These are phyloP conservation scores for Arabidopsis lyrata DNA, from an alignment of 441 rosid genomes.

Conservation along the genomic window DNA sequence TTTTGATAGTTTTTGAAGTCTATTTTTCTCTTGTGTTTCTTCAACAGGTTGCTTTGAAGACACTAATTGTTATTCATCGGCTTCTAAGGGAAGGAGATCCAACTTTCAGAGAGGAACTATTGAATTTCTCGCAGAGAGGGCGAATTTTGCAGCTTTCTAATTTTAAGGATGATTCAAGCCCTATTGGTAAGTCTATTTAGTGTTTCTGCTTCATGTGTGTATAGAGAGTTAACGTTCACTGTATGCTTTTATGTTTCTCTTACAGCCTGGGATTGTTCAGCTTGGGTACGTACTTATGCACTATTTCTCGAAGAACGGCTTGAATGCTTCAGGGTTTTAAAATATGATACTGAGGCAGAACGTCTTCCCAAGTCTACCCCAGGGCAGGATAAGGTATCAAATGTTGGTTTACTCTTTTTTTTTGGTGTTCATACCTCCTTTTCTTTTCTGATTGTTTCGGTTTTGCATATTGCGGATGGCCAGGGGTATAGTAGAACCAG, in stretches of 20 bases:
- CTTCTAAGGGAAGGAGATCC: constrained; percentile 93
- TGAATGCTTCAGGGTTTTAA: constrained; percentile 88
- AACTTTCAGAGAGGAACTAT: constrained; percentile 84
- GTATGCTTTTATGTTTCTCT: neutral
- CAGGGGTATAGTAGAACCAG: constrained; percentile 94
- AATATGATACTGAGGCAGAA: constrained; percentile 93
- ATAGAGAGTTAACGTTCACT: neutral
- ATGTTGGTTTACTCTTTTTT: neutral
- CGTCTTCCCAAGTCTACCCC: constrained; percentile 81
- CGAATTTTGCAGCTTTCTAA: constrained; percentile 88
- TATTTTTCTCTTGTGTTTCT: constrained; percentile 2
- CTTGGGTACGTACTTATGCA: constrained; percentile 99
- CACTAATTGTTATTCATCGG: constrained; percentile 90
- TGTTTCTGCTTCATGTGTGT: constrained; percentile 6
- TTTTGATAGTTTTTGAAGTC: neutral
- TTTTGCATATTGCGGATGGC: constrained; percentile 24
- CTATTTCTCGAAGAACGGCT: constrained; percentile 95
- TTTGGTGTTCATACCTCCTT: neutral
- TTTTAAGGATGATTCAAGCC: constrained; percentile 98
- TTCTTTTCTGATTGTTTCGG: constrained; percentile 28
- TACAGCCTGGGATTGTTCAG: constrained; percentile 99
- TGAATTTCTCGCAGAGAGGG: constrained; percentile 82
- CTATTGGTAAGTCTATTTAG: constrained; percentile 63
- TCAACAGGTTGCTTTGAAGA: constrained; percentile 90
- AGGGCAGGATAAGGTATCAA: constrained; percentile 84